Conservation (phyloP, 2,329 filamentous ascomycete genomes). For the Coniochaeta sp. region DNA sequence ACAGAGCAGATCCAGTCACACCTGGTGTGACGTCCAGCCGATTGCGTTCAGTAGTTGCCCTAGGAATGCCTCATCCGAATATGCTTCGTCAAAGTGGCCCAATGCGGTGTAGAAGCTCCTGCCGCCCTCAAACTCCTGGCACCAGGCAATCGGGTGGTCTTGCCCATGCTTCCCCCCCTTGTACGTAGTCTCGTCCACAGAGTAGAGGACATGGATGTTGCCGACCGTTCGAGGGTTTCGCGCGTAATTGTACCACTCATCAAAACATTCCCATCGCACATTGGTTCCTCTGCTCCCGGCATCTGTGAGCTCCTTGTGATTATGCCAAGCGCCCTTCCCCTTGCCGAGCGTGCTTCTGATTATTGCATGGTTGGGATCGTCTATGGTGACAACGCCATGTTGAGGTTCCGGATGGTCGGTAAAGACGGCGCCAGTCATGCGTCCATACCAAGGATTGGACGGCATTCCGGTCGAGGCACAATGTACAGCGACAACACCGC, state of each 20-base stretch:
- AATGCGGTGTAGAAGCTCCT: constrained; percentile 33
- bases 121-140: constrained; percentile 27
- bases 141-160: constrained; percentile 32
- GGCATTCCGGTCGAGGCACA: constrained; percentile 26
- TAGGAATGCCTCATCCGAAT: constrained; percentile 22
- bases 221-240: constrained; percentile 17
- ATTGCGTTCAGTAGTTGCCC: constrained; percentile 16
- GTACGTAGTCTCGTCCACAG: constrained; percentile 26
- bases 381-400: constrained; percentile 20
- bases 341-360: constrained; percentile 9
- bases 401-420: constrained; percentile 29
- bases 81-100: constrained; percentile 33
- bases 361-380: constrained; percentile 22
- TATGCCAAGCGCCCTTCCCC: constrained; percentile 2
- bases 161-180: constrained; percentile 25
- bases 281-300: not conserved
- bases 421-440: constrained; percentile 30
- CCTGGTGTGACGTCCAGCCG: constrained; percentile 12
- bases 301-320: not conserved
- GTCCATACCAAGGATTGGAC: constrained; percentile 26
- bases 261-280: constrained; percentile 22
- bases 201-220: constrained; percentile 24
- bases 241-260: constrained; percentile 36
- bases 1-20: not conserved
- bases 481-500: constrained; percentile 33